Percentiles rank a stretch among this genome's conserved stretches.
Evolutionary conservation across 1,139 yeast genomes (phyloP).

Genomic region (Kodamaea derodonti): DNA sequence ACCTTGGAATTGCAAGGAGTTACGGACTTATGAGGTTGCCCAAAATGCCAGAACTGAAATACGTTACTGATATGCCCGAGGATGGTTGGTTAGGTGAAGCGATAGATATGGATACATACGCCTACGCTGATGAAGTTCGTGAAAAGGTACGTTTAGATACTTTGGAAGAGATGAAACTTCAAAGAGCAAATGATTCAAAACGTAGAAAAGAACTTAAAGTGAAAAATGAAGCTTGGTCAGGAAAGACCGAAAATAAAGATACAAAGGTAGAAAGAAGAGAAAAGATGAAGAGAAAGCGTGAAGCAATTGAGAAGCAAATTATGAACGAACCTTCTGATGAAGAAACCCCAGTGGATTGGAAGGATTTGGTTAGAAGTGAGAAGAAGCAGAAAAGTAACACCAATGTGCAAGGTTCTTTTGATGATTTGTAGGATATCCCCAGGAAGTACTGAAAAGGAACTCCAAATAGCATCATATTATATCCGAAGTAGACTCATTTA

Average conservation of each 20-base stretch:
- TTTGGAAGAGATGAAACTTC: slow-evolving; percentile 43
- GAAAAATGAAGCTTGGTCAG: slow-evolving; percentile 81
- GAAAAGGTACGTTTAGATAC: slow-evolving; percentile 63
- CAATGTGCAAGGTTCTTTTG: slow-evolving; percentile 62
- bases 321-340: slow-evolving; percentile 47
- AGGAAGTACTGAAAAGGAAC: too few species aligned
- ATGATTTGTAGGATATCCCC: slow-evolving; percentile 61
- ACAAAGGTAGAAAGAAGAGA: slow-evolving; percentile 59
- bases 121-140: slow-evolving; percentile 59
- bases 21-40: slow-evolving; percentile 85
- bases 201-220: slow-evolving; percentile 42
- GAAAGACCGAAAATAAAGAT: slow-evolving; percentile 61
- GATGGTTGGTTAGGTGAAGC: slow-evolving; percentile 70
- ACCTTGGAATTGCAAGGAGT: slow-evolving; percentile 65
- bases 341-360: slow-evolving; percentile 78
- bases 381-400: slow-evolving; percentile 48
- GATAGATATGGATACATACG: slow-evolving; percentile 62
- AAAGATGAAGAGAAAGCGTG: slow-evolving; percentile 59
- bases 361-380: slow-evolving; percentile 64
- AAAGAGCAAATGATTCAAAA: slow-evolving; percentile 46
- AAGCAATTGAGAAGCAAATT: slow-evolving; percentile 56
- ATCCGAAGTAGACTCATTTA: too few species aligned
- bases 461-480: too few species aligned
- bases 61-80: slow-evolving; percentile 49
- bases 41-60: slow-evolving; percentile 84